A percentile compares a stretch with the other conserved stretches of the same genome.
Conservation (phyloP, 2,329 filamentous ascomycete genomes). For the Colletotrichum sublineola region DNA sequence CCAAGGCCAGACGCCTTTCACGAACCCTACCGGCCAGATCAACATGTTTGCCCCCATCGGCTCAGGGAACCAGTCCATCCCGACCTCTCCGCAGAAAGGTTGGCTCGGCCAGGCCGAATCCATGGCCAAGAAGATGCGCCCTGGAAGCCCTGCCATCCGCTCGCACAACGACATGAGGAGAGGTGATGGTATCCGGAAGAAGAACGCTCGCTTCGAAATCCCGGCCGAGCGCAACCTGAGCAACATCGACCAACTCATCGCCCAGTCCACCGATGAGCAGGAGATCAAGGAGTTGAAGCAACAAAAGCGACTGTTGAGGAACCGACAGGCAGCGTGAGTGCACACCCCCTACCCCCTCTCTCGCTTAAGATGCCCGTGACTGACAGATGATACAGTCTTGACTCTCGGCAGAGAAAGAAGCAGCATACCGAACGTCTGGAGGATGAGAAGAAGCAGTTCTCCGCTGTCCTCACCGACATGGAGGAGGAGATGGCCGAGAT, state of each 20-base stretch:
- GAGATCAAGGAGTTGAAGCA: slow-evolving; percentile 99
- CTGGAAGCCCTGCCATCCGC: slow-evolving; percentile 77
- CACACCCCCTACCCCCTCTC: background rate
- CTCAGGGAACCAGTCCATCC: slow-evolving; percentile 63
- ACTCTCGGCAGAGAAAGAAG: slow-evolving; percentile 98
- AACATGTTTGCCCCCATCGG: slow-evolving; percentile 68
- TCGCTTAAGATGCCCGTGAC: background rate
- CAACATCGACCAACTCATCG: slow-evolving; percentile 95
- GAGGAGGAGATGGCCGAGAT: slow-evolving; percentile 82
- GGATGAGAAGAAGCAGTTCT: slow-evolving; percentile 95
- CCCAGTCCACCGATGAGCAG: slow-evolving; percentile 87
- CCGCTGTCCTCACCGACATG: slow-evolving; percentile 79
- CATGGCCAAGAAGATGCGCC: slow-evolving; percentile 72
- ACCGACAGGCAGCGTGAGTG: slow-evolving; percentile 95
- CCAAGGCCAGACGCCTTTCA: slow-evolving; percentile 68
- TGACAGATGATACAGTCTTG: slow-evolving; percentile 71
- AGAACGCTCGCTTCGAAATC: slow-evolving; percentile 98
- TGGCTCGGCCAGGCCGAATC: slow-evolving; percentile 65
- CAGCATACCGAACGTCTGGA: slow-evolving; percentile 97
- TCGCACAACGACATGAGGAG: slow-evolving; percentile 83
- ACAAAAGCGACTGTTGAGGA: slow-evolving; percentile 93
- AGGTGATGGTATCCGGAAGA: slow-evolving; percentile 95
- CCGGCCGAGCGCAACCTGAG: slow-evolving; percentile 91
- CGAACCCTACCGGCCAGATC: slow-evolving; percentile 62
- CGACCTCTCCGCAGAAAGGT: slow-evolving; percentile 70